Percentiles rank a stretch among this genome's conserved stretches.
Evolutionary conservation across 2,329 filamentous ascomycete species (phyloP).

Genomic region (Fusarium succisae): DNA sequence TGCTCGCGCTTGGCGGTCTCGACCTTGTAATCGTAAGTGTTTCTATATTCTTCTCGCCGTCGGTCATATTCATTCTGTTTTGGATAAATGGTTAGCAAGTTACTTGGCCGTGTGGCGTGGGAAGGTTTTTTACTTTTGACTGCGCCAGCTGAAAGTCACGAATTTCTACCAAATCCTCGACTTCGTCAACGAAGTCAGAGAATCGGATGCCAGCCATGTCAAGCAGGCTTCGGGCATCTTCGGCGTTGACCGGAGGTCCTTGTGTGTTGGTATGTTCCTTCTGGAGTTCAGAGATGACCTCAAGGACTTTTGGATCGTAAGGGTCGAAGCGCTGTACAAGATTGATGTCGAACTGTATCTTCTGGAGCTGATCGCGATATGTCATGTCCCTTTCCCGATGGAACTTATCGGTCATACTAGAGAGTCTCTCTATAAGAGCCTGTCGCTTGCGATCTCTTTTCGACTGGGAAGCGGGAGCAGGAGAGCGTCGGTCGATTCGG

Average conservation of each 20-base stretch:
- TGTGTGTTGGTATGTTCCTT: conserved; percentile 62
- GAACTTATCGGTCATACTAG: conserved; percentile 80
- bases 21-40: conserved; percentile 68
- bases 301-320: conserved; percentile 76
- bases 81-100: conserved; percentile 23
- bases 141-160: conserved; percentile 84
- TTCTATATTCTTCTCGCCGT: conserved; percentile 67
- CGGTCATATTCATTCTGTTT: conserved; percentile 70
- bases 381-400: conserved; percentile 81
- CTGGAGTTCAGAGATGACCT: conserved; percentile 73
- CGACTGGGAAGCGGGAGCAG: conserved; percentile 61
- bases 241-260: conserved; percentile 50
- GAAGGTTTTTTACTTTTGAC: conserved; percentile 73
- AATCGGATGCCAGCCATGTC: conserved; percentile 86
- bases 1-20: conserved; percentile 72
- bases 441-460: conserved; percentile 93
- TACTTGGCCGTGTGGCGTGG: neutral
- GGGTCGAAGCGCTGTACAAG: conserved; percentile 87
- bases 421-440: conserved; percentile 81
- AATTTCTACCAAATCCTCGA: conserved; percentile 89
- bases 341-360: conserved; percentile 90
- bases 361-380: conserved; percentile 89
- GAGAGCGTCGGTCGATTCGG: conserved; percentile 51
- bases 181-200: conserved; percentile 82
- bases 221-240: conserved; percentile 64